Evolutionary conservation across 257 asterid species (phyloP).

Genomic region (Handroanthus guayacan): DNA sequence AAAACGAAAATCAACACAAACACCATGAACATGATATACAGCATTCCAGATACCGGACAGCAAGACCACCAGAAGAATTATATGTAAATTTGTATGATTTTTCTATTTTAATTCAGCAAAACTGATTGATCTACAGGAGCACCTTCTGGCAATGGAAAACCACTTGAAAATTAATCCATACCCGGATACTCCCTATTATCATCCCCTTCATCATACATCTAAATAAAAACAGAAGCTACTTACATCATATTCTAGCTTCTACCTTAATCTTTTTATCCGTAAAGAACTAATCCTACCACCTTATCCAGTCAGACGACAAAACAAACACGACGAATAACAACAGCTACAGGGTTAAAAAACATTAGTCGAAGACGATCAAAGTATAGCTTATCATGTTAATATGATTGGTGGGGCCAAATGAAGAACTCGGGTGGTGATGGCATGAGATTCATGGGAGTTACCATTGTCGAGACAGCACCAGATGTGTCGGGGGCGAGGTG

Average conservation of each 20-base stretch:
- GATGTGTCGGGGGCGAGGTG: constrained; percentile 46
- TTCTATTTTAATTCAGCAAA: constrained; percentile 42
- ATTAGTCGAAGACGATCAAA: constrained; percentile 38
- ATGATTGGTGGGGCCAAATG: constrained; percentile 91
- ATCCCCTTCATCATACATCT: constrained; percentile 33
- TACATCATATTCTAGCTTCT: constrained; percentile 48
- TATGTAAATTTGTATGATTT: constrained; percentile 30
- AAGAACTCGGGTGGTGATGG: constrained; percentile 65
- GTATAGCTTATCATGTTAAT: constrained; percentile 36
- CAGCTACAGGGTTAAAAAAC: constrained; percentile 37
- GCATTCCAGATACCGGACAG: neutral
- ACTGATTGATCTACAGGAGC: constrained; percentile 38
- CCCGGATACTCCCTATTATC: constrained; percentile 38
- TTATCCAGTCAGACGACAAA: constrained; percentile 51
- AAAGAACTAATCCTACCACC: constrained; percentile 45
- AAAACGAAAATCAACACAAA: too few species aligned
- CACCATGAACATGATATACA: too few species aligned
- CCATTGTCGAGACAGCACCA: constrained; percentile 44
- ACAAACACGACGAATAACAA: constrained; percentile 24
- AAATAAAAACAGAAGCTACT: constrained; percentile 45
- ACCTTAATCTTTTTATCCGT: constrained; percentile 32
- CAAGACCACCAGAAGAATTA: neutral
- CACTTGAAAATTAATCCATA: constrained; percentile 68
- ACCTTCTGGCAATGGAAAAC: constrained; percentile 56
- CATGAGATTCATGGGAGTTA: constrained; percentile 52